A percentile compares a stretch with the other conserved stretches of the same genome.
phyloP scores from a whole-genome alignment of 306 rosid genomes.

The Sicyos edulis region DNA sequence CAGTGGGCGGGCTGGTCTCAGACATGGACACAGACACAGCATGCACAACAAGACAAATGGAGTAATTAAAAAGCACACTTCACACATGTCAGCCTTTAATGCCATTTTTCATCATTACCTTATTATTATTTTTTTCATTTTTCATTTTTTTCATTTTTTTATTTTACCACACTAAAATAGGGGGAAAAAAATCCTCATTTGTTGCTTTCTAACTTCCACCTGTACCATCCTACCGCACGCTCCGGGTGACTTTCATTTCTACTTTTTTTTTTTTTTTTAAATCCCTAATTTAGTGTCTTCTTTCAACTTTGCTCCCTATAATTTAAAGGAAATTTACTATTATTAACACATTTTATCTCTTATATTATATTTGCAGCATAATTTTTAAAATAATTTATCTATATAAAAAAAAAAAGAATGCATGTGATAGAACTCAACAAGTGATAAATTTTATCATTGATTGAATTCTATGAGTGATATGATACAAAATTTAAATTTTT shows the following conservation, averaged over 20 bases:
- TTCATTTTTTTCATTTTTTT: background rate
- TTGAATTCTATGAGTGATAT: too few species aligned
- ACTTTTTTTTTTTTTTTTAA: background rate
- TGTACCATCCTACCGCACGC: slow-evolving; percentile 14
- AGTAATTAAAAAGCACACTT: slow-evolving; percentile 19
- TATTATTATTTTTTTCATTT: too few species aligned
- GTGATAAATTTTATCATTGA: too few species aligned
- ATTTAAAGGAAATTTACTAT: too few species aligned
- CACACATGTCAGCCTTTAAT: slow-evolving; percentile 20
- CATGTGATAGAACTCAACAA: too few species aligned
- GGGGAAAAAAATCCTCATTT: background rate
- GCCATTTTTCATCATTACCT: slow-evolving; percentile 21
- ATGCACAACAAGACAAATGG: slow-evolving; percentile 17
- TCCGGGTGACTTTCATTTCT: slow-evolving; percentile 18
- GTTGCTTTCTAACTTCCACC: background rate
- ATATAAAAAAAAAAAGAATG: too few species aligned
- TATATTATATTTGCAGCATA: too few species aligned
- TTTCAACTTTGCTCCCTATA: too few species aligned
- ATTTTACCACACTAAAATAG: background rate
- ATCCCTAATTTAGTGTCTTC: too few species aligned
- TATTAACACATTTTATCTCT: too few species aligned
- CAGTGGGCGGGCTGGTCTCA: slow-evolving; percentile 5
- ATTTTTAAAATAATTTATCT: too few species aligned
- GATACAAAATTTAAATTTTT: too few species aligned
- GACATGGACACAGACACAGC: slow-evolving; percentile 20